Percentiles rank a stretch among this genome's conserved stretches.
These are phyloP conservation scores for Arctium minus DNA, from an alignment of 129 eudicot species.

Conservation along the genomic window DNA sequence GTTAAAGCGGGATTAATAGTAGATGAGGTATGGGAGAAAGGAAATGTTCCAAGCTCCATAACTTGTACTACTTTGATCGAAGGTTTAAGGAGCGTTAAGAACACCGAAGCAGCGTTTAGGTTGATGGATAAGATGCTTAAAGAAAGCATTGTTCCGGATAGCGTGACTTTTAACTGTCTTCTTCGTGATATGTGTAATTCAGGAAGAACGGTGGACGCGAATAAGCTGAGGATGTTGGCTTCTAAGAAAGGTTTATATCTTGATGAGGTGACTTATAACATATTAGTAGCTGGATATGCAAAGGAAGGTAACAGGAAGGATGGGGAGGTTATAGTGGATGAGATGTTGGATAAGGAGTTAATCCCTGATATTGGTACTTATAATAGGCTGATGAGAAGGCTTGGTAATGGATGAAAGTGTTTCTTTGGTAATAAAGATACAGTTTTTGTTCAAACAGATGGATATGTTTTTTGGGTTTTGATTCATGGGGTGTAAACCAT, in stretches of 20 bases:
- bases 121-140: slow-evolving; percentile 66
- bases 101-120: slow-evolving; percentile 33
- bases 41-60: slow-evolving; percentile 63
- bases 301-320: slow-evolving; percentile 69
- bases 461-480: neutral
- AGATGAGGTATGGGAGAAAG: slow-evolving; percentile 65
- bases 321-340: slow-evolving; percentile 66
- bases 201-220: slow-evolving; percentile 54
- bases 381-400: slow-evolving; percentile 59
- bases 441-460: neutral
- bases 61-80: slow-evolving; percentile 75
- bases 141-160: slow-evolving; percentile 60
- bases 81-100: slow-evolving; percentile 43
- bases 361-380: slow-evolving; percentile 71
- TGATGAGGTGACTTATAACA: slow-evolving; percentile 68
- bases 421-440: neutral
- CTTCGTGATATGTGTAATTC: slow-evolving; percentile 58
- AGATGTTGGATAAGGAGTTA: slow-evolving; percentile 82
- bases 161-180: slow-evolving; percentile 76
- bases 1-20: slow-evolving; percentile 50
- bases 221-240: slow-evolving; percentile 66
- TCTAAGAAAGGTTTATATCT: slow-evolving; percentile 55
- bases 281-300: slow-evolving; percentile 60
- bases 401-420: slow-evolving; percentile 29
- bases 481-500: neutral